Base-by-base conservation (phyloP, 1,284 basidiomycete genomes). In the Tausonia pullulans region DNA sequence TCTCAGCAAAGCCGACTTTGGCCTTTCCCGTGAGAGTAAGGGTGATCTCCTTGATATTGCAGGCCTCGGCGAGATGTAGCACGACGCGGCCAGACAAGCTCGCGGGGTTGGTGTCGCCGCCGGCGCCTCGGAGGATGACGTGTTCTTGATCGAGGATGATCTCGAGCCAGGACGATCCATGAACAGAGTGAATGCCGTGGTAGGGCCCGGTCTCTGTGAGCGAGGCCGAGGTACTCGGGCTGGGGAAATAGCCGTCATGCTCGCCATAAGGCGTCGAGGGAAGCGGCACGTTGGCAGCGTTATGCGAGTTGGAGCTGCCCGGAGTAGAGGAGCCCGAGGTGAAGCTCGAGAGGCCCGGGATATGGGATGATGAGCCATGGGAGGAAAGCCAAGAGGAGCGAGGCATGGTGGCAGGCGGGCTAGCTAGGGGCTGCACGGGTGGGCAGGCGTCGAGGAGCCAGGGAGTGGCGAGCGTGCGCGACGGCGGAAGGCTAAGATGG, bases 1-100 rank as follows among this genome's bases (percentile, higher is more conserved):
- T 76, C n/a, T 83, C 76, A 10, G 81, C 77, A 55, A 81, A 79
- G 5, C 87, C 87, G 0, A 92, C 78, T 68, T 83, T 83, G 2
- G 86, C 87, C 76, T 92, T 93, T 50, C 90, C 91, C 68, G 83
- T 81, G 72, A 95, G 87, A 67, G 85, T 83, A 69, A 95, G 83
- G 3, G 83, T 87, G 66, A 96, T 86, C 75, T 93, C 88, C 75
- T 86, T 89, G 76, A 96, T 83, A 65, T 89, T 85, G 0, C 87
- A 90, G 50, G 86, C 79, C 75, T 95, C 89, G 4, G 81, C 78
- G 65, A 96, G 83, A 73, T 86, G 82, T 67, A 96, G 80, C 16
- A 85, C 81, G 71, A 96, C 82, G 72, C 87, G 81, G 9, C 92
- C 92, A 10, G 73, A 74, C 40, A 80, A 71, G 27, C 75, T 75